Percentiles rank a stretch among this genome's conserved stretches.
Conservation (phyloP, 2,329 filamentous ascomycete genomes). For the Fusarium sp. region DNA sequence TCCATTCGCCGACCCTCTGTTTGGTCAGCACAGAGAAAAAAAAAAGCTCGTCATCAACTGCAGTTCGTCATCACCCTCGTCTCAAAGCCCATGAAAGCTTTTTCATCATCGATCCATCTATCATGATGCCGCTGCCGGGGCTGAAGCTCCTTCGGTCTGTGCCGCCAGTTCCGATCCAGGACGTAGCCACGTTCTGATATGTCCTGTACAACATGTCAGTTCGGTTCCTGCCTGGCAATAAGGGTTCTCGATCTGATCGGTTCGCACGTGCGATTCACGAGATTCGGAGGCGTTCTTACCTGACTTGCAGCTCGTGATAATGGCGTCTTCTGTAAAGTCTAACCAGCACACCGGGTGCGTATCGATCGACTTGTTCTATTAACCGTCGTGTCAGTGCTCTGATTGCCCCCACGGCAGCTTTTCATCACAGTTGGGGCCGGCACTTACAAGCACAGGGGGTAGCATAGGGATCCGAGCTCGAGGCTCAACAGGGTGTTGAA, state of each 20-base stretch:
- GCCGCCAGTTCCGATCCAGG: conserved; percentile 53
- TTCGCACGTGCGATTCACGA: conserved; percentile 8
- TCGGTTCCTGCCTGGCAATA: conserved; percentile 24
- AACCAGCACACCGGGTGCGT: conserved; percentile 88
- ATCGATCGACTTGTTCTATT: conserved; percentile 80
- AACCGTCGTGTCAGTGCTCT: conserved; percentile 28
- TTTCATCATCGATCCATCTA: conserved; percentile 15
- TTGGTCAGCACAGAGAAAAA: conserved; percentile 5
- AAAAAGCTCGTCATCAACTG: conserved; percentile 13
- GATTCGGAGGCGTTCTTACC: conserved; percentile 63
- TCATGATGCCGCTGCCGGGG: conserved; percentile 34
- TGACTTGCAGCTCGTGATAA: conserved; percentile 89
- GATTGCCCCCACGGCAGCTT: conserved; percentile 2
- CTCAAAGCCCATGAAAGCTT: conserved; percentile 15
- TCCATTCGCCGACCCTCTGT: conserved; percentile 6
- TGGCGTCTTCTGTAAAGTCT: conserved; percentile 91
- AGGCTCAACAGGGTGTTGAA: conserved; percentile 85
- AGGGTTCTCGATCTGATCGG: conserved; percentile 12
- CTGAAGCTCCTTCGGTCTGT: conserved; percentile 36
- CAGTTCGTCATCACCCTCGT: conserved; percentile 28
- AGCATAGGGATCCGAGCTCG: conserved; percentile 82
- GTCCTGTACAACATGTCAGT: conserved; percentile 59
- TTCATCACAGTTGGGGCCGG: background rate
- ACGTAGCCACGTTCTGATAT: conserved; percentile 77
- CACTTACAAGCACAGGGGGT: conserved; percentile 83